Conservation (phyloP, 495 filamentous ascomycete genomes). For the Penicillium canescens region DNA sequence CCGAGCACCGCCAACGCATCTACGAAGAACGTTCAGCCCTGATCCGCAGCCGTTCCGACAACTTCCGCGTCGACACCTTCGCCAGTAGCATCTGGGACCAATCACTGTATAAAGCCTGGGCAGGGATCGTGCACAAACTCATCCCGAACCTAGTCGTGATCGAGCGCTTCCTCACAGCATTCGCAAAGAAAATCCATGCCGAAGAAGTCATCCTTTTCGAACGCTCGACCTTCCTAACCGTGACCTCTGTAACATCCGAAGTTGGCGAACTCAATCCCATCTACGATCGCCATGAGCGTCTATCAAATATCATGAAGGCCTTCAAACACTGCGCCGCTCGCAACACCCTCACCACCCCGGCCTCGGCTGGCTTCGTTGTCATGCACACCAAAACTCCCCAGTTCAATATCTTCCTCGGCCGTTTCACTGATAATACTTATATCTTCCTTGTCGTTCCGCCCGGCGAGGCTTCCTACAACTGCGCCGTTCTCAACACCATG, state of each 20-base stretch:
- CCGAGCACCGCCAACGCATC: slow-evolving; percentile 70
- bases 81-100: slow-evolving; percentile 99
- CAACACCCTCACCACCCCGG: slow-evolving; percentile 51
- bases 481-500: slow-evolving; percentile 83
- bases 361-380: slow-evolving; percentile 61
- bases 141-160: slow-evolving; percentile 92
- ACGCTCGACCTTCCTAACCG: slow-evolving; percentile 91
- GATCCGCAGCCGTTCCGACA: slow-evolving; percentile 72
- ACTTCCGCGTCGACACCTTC: slow-evolving; percentile 72
- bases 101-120: slow-evolving; percentile 97
- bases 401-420: slow-evolving; percentile 90
- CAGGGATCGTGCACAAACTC: slow-evolving; percentile 91
- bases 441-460: slow-evolving; percentile 88
- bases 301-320: slow-evolving; percentile 94
- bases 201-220: slow-evolving; percentile 96
- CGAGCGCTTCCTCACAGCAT: slow-evolving; percentile 73
- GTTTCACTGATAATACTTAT: slow-evolving; percentile 95
- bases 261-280: slow-evolving; percentile 78
- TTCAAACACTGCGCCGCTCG: slow-evolving; percentile 83
- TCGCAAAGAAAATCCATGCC: slow-evolving; percentile 82
- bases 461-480: slow-evolving; percentile 83
- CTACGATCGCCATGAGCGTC: slow-evolving; percentile 88
- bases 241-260: slow-evolving; percentile 76
- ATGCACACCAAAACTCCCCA: slow-evolving; percentile 66
- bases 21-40: slow-evolving; percentile 76